Base-by-base conservation (phyloP, 148 eudicot species). In the Rheum nobile region DNA sequence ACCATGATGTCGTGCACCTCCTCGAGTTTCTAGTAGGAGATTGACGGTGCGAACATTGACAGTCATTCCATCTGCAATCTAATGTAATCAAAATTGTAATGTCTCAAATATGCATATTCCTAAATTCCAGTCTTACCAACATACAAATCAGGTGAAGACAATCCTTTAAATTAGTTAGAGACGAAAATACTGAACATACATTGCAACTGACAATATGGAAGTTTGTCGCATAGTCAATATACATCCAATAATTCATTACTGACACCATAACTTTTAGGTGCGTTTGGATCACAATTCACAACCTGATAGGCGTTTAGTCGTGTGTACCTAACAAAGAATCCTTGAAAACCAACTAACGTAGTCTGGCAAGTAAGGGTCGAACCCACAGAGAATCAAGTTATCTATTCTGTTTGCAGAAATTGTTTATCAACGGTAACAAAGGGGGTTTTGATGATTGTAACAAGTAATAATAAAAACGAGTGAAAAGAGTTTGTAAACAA, bases 1-100 rank as follows among this genome's bases (percentile, higher is more conserved):
- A 72, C 93, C 97, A 82, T 82, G 77, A 19, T 75, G 79, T 54
- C 88, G 82, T 71, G 89, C 86, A 75, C 93, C 93, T 44, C 98
- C 98, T 78, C 92, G 93, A 79, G 97, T 91, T 86, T 94, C 98
- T 78, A 94, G 87, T 61, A 94, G 79, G 50, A 94, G 88, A 84
- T 94, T 94, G 72, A 94, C 98, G 55, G 91, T 91, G 22, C 69
- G 77, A 46, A 94, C 96, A 87, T 94, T 85, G 52, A 94, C 50
- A 57, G 97, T 91, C 97, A 91, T 94, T 79, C 97, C 98, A 82
- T 94, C 98, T 55, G 98, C 96, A 83, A 94, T 94, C 97, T 91
- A 87, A 82, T 61, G 80, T 46, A 82, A 69, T 71, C 71, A 43
- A 72, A 74, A 76, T 31, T 24, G 76, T 85, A 75, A 85, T 24